phyloP scores from a whole-genome alignment of 148 eudicot species.

The Dianthus caryophyllus region DNA sequence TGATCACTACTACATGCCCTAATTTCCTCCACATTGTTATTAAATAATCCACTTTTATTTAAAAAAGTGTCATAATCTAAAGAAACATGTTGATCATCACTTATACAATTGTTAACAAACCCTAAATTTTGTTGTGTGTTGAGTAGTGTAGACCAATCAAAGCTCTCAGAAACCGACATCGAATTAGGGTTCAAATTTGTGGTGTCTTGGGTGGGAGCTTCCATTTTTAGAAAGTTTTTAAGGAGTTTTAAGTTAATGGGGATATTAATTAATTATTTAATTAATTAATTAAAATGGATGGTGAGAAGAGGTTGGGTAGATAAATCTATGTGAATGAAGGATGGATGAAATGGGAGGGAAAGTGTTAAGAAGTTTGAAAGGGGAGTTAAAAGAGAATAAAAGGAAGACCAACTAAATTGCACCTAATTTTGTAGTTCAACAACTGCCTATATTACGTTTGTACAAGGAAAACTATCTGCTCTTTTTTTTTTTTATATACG shows the following conservation, averaged over 20 bases:
- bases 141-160: slow-evolving; percentile 28
- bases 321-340: neutral
- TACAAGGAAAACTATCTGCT: slow-evolving; percentile 3
- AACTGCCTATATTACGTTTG: slow-evolving; percentile 23
- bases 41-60: neutral
- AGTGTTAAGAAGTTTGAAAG: slow-evolving; percentile 12
- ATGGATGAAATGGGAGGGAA: slow-evolving; percentile 16
- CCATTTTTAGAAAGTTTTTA: neutral
- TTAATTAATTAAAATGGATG: slow-evolving; percentile 5
- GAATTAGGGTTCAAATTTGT: neutral
- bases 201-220: neutral
- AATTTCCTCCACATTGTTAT: slow-evolving; percentile 2
- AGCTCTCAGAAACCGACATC: neutral
- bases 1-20: slow-evolving; percentile 8
- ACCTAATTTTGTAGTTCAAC: slow-evolving; percentile 29
- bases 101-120: neutral
- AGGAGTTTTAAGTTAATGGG: no score
- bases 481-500: slow-evolving; percentile 6
- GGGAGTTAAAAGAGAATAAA: neutral
- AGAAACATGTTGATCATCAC: neutral
- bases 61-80: neutral
- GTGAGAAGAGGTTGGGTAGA: slow-evolving; percentile 27
- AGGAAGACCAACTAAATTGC: slow-evolving; percentile 15
- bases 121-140: slow-evolving; percentile 23
- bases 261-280: neutral